Conservation (phyloP, 2,329 filamentous ascomycete species). For the Catunica adiposa region DNA sequence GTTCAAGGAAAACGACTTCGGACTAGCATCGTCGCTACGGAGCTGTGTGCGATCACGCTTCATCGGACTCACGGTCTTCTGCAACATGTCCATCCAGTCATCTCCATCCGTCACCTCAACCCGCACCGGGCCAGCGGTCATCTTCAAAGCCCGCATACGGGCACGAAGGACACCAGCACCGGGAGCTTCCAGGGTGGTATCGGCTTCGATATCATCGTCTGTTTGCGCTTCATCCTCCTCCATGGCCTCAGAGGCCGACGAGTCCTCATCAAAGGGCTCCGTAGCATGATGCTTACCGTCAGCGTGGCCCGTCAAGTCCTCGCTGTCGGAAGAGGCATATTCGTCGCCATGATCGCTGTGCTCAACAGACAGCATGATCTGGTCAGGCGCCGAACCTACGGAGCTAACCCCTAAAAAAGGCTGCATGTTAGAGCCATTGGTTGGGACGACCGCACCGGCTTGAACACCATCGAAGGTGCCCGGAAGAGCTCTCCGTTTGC, state of each 20-base stretch:
- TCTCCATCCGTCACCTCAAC: constrained; percentile 52
- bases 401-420: constrained; percentile 92
- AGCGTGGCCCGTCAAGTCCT: constrained; percentile 66
- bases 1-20: constrained; percentile 17
- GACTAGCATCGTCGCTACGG: constrained; percentile 32
- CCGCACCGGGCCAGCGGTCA: constrained; percentile 39
- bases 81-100: constrained; percentile 86
- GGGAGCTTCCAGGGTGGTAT: constrained; percentile 25
- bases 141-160: constrained; percentile 46
- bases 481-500: constrained; percentile 40
- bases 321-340: constrained; percentile 57
- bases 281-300: constrained; percentile 56
- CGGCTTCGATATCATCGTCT: constrained; percentile 26
- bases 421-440: constrained; percentile 22
- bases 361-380: constrained; percentile 41
- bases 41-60: constrained; percentile 75
- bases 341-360: constrained; percentile 52
- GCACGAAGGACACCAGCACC: constrained; percentile 47
- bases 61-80: constrained; percentile 82
- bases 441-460: constrained; percentile 38
- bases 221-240: constrained; percentile 14
- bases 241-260: constrained; percentile 12
- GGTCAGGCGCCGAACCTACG: constrained; percentile 58
- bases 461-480: constrained; percentile 55
- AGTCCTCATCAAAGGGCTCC: constrained; percentile 39